Conservation (phyloP, 129 eudicot species). For the Lactuca saligna region DNA sequence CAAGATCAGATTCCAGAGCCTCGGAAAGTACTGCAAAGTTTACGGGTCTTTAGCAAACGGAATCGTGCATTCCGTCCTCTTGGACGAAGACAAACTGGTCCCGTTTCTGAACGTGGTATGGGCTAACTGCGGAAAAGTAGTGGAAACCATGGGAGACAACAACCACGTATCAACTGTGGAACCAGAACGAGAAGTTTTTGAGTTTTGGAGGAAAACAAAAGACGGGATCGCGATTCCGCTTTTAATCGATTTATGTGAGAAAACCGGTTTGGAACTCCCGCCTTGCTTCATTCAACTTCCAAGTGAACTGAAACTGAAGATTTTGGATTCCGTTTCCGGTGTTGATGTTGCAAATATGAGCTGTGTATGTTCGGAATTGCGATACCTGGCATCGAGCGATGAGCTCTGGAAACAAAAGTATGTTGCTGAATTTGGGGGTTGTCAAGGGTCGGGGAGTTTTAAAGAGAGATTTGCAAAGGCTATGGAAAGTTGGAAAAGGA, state of each 20-base stretch:
- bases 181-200: slow-evolving; percentile 57
- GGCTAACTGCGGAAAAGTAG: slow-evolving; percentile 55
- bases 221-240: slow-evolving; percentile 62
- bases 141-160: slow-evolving; percentile 23
- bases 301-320: slow-evolving; percentile 62
- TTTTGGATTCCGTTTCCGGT: slow-evolving; percentile 55
- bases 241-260: slow-evolving; percentile 67
- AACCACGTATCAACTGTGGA: slow-evolving; percentile 17
- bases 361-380: slow-evolving; percentile 57
- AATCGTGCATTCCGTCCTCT: slow-evolving; percentile 35
- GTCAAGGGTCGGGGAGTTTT: slow-evolving; percentile 31
- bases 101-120: slow-evolving; percentile 62
- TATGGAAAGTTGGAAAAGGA: slow-evolving; percentile 39
- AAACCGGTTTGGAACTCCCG: slow-evolving; percentile 52
- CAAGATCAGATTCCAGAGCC: slow-evolving; percentile 53
- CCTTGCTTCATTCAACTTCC: slow-evolving; percentile 68
- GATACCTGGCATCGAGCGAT: slow-evolving; percentile 50
- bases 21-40: slow-evolving; percentile 55
- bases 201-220: slow-evolving; percentile 65
- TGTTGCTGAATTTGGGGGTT: slow-evolving; percentile 49
- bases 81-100: slow-evolving; percentile 53
- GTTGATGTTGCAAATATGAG: slow-evolving; percentile 55
- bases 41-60: slow-evolving; percentile 65
- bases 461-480: slow-evolving; percentile 48
- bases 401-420: slow-evolving; percentile 66